These are phyloP conservation scores for Amanita polypyramis DNA, from an alignment of 768 basidiomycete species.

Conservation along the genomic window DNA sequence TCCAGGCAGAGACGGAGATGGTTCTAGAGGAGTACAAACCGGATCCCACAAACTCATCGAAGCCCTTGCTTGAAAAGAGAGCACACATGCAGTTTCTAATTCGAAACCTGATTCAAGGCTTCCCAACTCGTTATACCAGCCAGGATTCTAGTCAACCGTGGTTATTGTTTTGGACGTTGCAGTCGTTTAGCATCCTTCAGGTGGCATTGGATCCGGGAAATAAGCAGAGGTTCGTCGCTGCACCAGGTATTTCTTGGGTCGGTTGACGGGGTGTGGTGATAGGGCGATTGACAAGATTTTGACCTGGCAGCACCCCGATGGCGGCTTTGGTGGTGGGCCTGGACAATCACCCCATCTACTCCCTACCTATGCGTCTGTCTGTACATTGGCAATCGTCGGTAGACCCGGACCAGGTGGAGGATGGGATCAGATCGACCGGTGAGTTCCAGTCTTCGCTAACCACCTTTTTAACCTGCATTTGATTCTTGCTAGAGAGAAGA, in stretches of 20 bases:
- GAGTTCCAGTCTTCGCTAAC: constrained; percentile 12
- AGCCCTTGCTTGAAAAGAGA: constrained; percentile 41
- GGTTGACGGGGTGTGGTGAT: neutral
- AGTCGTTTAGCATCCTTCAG: constrained; percentile 72
- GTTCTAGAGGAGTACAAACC: constrained; percentile 49
- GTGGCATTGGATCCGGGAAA: constrained; percentile 69
- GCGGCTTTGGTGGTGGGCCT: constrained; percentile 90
- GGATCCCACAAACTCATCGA: constrained; percentile 9
- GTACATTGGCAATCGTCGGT: constrained; percentile 74
- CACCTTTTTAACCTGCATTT: neutral
- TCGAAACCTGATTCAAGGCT: constrained; percentile 63
- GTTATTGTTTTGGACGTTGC: constrained; percentile 89
- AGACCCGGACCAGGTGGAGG: constrained; percentile 61
- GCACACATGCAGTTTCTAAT: constrained; percentile 70
- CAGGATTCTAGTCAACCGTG: constrained; percentile 96
- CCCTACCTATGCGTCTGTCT: constrained; percentile 84
- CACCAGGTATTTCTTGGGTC: constrained; percentile 6
- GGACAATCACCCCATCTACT: constrained; percentile 83
- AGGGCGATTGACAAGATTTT: constrained; percentile 78
- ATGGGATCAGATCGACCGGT: constrained; percentile 85
- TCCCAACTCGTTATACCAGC: constrained; percentile 67
- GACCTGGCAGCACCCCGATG: constrained; percentile 72
- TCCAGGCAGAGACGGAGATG: constrained; percentile 59
- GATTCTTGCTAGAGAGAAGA: constrained; percentile 39
- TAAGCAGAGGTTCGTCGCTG: constrained; percentile 54